A percentile compares a stretch with the other conserved stretches of the same genome.
phyloP scores from a whole-genome alignment of 495 filamentous ascomycete species.

The Penicillium turbatum region DNA sequence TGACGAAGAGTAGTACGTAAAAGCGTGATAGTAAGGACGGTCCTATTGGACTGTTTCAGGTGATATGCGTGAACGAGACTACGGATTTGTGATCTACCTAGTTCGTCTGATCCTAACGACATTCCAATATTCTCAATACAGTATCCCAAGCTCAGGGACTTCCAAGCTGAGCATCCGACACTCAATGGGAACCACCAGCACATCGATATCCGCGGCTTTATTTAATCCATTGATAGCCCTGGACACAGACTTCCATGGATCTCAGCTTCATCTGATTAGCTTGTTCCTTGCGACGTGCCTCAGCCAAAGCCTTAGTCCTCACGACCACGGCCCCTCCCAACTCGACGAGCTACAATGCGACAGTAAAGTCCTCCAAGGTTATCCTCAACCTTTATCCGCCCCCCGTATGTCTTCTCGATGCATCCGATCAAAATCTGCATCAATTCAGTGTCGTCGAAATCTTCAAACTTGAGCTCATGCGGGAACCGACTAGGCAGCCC shows the following conservation, averaged over 20 bases:
- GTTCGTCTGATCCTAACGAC: too few relatives aligned
- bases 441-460: conserved; percentile 67
- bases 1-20: too few relatives aligned
- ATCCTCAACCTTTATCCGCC: conserved; percentile 55
- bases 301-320: conserved; percentile 47
- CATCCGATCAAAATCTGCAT: conserved; percentile 45
- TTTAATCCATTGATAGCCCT: conserved; percentile 10
- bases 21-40: too few relatives aligned
- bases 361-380: conserved; percentile 60
- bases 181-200: conserved; percentile 9
- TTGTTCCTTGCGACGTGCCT: conserved; percentile 35
- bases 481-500: conserved; percentile 72
- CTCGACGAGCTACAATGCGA: conserved; percentile 57
- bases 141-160: too few relatives aligned
- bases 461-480: conserved; percentile 58
- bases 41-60: too few relatives aligned
- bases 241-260: conserved; percentile 45
- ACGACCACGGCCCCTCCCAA: conserved; percentile 57
- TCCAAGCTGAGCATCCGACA: too few relatives aligned
- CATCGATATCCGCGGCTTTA: conserved; percentile 45
- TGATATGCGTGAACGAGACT: too few relatives aligned
- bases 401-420: conserved; percentile 47
- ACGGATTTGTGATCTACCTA: too few relatives aligned
- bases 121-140: too few relatives aligned
- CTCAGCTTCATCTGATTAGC: conserved; percentile 41